Conservation (phyloP, 2,329 filamentous ascomycete genomes). For the Talaromyces funiculosus region DNA sequence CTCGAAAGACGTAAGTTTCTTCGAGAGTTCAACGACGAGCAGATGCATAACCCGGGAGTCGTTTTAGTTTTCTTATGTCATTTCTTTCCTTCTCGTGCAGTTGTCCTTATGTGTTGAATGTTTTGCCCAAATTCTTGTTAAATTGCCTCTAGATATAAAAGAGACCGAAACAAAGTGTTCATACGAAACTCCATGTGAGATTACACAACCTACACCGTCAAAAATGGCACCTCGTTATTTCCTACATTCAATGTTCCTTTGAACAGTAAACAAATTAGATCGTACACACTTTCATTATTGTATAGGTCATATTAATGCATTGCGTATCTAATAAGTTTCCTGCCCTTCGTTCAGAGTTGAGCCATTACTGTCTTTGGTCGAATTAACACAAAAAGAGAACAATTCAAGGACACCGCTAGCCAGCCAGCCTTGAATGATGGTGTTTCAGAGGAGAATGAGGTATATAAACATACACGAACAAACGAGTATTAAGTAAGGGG, state of each 20-base stretch:
- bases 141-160: no score
- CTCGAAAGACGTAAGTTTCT: neutral
- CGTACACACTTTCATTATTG: neutral
- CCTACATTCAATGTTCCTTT: no score
- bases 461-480: slow-evolving; percentile 4
- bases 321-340: slow-evolving; percentile 1
- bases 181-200: no score
- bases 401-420: slow-evolving; percentile 1
- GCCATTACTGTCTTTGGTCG: neutral
- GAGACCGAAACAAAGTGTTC: no score
- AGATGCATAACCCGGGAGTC: neutral
- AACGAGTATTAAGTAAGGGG: neutral
- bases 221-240: no score
- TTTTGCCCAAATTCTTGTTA: no score
- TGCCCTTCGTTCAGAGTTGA: neutral
- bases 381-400: neutral
- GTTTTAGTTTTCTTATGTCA: neutral
- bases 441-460: neutral
- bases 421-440: slow-evolving; percentile 2
- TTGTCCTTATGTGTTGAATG: no score
- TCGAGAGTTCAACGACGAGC: neutral
- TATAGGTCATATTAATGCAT: slow-evolving; percentile 6
- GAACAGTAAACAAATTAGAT: no score
- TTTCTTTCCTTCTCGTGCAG: neutral
- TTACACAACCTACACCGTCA: no score